These are phyloP conservation scores for Dillenia turbinata DNA, from an alignment of 164 flowering plant species.

Conservation along the genomic window DNA sequence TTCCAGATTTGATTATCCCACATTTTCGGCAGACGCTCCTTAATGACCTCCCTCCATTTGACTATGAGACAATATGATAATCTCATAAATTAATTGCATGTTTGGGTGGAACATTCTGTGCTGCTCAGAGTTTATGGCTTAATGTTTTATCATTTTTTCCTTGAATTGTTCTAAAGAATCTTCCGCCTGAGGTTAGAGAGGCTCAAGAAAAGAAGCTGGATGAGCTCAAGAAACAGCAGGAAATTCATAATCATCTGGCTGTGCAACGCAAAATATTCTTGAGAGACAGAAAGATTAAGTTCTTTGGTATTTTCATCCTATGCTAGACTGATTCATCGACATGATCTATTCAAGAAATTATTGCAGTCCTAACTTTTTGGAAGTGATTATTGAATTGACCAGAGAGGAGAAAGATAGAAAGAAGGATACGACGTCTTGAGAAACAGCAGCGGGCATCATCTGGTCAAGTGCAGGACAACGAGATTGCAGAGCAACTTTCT, in stretches of 20 bases:
- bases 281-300: constrained; percentile 74
- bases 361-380: background rate
- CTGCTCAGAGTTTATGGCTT: no score
- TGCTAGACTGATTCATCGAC: background rate
- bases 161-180: constrained; percentile 35
- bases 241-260: constrained; percentile 65
- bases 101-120: no score
- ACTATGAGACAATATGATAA: no score
- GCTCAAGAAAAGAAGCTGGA: constrained; percentile 75
- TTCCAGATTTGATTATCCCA: no score
- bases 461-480: constrained; percentile 59
- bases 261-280: constrained; percentile 67
- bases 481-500: constrained; percentile 57
- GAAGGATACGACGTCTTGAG: constrained; percentile 85
- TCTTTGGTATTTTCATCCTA: constrained; percentile 59
- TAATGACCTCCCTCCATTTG: no score
- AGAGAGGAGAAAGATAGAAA: constrained; percentile 94
- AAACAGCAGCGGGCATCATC: constrained; percentile 65
- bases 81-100: no score
- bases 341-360: background rate
- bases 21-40: no score
- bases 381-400: constrained; percentile 8
- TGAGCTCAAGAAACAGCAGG: constrained; percentile 79
- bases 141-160: no score
- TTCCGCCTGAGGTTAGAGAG: constrained; percentile 68